These are phyloP conservation scores for Pulveroboletus sp. DNA, from an alignment of 1,284 basidiomycete species.

Conservation along the genomic window DNA sequence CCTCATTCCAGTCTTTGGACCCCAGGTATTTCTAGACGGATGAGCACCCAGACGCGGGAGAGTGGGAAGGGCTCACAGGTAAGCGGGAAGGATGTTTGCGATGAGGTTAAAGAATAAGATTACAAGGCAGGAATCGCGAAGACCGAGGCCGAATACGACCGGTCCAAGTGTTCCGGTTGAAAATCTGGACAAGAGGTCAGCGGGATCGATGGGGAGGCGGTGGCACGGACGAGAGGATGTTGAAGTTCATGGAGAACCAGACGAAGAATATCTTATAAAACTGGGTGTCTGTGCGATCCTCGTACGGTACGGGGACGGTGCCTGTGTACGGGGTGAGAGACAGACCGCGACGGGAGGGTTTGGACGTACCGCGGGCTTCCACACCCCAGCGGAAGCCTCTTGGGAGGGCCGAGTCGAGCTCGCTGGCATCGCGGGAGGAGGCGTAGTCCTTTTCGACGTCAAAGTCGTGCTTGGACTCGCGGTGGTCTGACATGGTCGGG, in stretches of 20 bases:
- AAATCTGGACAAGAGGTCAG: conserved; percentile 44
- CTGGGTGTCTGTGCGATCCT: conserved; percentile 60
- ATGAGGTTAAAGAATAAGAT: conserved; percentile 79
- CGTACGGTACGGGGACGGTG: conserved; percentile 50
- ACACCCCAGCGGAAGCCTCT: conserved; percentile 35
- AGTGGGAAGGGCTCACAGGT: conserved; percentile 47
- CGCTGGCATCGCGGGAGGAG: conserved; percentile 14
- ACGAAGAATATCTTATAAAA: conserved; percentile 76
- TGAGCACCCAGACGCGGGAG: background rate
- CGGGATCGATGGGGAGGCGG: background rate
- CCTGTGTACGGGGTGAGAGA: conserved; percentile 36
- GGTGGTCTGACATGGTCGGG: conserved; percentile 25
- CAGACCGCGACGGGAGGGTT: fast-evolving
- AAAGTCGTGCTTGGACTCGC: conserved; percentile 25
- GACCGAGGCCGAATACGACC: conserved; percentile 62
- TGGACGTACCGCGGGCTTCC: conserved; percentile 30
- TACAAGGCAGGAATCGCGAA: conserved; percentile 70
- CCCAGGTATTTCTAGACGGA: conserved; percentile 69
- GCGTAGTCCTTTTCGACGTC: conserved; percentile 34
- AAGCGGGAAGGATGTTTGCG: conserved; percentile 54
- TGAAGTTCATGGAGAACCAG: conserved; percentile 73
- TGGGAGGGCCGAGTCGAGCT: conserved; percentile 1
- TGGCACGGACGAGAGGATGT: conserved; percentile 65
- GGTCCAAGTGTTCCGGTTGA: conserved; percentile 77
- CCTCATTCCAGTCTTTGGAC: conserved; percentile 84